Base-by-base conservation (phyloP, 495 filamentous ascomycete genomes). In the Pyrenula aspistea region DNA sequence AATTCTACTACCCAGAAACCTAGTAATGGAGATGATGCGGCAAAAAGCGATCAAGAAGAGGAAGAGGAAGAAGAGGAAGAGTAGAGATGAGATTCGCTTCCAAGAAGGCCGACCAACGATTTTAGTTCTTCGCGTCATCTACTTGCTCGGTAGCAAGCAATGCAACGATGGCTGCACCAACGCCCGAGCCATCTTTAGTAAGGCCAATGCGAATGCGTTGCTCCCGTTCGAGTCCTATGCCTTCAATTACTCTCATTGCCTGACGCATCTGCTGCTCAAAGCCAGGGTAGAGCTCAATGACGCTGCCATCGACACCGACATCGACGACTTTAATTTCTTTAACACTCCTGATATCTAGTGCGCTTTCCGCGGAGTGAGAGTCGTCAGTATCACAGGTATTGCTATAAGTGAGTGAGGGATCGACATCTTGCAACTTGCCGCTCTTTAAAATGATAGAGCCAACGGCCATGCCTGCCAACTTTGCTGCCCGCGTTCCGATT, bases 141-240 rank as follows among this genome's bases (percentile, higher is more conserved):
- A n/a, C n/a, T n/a, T n/a, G n/a, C n/a, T n/a, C n/a, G n/a, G n/a
- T n/a, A n/a, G n/a, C n/a, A n/a, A n/a, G n/a, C n/a, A n/a, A n/a
- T n/a, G n/a, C n/a, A n/a, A n/a, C n/a, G n/a, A n/a, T n/a, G n/a
- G n/a, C n/a, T n/a, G n/a, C n/a, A n/a, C n/a, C n/a, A n/a, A n/a
- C n/a, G n/a, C 69, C 67, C 54, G 68, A 70, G n/a, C 70, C 70
- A 62, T 73, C 69, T 50, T 70, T 71, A 2, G 70, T 61, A 24
- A 71, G 63, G 0, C 62, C 61, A 56, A 73, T 69, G 51, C 65
- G 54, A 1, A 73, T 60, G 54, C 61, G 60, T 52, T 62, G 62
- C 58, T 73, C 70, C 11, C 70, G 69, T 15, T 49, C 20, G 10
- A 15, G 10, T 22, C 69, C 69, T 54, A 73, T 63, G 22, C 63